Conservation (phyloP, 2,329 filamentous ascomycete genomes). For the Scedosporium aurantiacum region DNA sequence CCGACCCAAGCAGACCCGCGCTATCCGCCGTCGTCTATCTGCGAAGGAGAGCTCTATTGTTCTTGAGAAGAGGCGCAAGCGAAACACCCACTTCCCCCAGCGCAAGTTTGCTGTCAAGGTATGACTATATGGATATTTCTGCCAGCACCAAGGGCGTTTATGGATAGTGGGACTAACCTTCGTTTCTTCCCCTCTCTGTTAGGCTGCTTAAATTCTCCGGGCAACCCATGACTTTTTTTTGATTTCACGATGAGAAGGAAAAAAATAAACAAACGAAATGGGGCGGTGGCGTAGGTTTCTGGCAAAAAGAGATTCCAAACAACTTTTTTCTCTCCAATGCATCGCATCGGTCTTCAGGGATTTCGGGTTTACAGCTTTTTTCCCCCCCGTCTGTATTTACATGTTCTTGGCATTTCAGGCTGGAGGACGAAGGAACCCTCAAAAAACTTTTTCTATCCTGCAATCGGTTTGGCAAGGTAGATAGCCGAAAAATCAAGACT, state of each 20-base stretch:
- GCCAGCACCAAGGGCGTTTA: background rate
- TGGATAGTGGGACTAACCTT: background rate
- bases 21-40: slow-evolving; percentile 90
- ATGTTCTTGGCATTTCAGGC: slow-evolving; percentile 1
- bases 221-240: background rate
- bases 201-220: slow-evolving; percentile 4
- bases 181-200: background rate
- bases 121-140: slow-evolving; percentile 15
- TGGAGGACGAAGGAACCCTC: background rate
- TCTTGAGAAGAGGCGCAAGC: slow-evolving; percentile 96
- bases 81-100: slow-evolving; percentile 89
- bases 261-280: slow-evolving; percentile 10
- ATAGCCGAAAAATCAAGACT: slow-evolving; percentile 2
- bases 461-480: slow-evolving; percentile 1
- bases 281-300: slow-evolving; percentile 11
- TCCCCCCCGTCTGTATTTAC: slow-evolving; percentile 1
- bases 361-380: slow-evolving; percentile 5
- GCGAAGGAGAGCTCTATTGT: slow-evolving; percentile 76
- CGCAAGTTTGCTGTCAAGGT: slow-evolving; percentile 99
- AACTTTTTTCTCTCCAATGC: slow-evolving; percentile 1
- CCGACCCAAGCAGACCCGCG: slow-evolving; percentile 95
- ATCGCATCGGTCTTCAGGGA: slow-evolving; percentile 1
- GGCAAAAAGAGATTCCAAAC: slow-evolving; percentile 6
- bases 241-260: slow-evolving; percentile 5
- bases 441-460: background rate